Evolutionary conservation across 352 stramenopile species (phyloP).

Genomic region (Pythium monospermum): DNA sequence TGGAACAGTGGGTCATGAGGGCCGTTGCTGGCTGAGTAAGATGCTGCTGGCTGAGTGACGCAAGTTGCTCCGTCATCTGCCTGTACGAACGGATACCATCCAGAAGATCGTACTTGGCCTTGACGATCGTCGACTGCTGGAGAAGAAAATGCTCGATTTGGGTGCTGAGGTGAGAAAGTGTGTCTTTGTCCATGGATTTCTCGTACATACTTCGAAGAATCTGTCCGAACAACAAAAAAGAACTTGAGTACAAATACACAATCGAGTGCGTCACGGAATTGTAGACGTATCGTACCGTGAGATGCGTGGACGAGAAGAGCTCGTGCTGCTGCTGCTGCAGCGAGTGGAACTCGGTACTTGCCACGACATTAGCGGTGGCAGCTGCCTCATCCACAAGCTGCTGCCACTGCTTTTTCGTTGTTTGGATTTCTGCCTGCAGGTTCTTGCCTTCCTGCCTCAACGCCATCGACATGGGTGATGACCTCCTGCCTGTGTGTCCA

Average conservation of each 20-base stretch:
- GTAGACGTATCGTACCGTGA: constrained; percentile 15
- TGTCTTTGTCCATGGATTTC: constrained; percentile 8
- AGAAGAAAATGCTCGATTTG: constrained; percentile 29
- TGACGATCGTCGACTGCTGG: constrained; percentile 28
- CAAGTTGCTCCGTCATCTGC: constrained; percentile 13
- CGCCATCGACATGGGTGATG: no score
- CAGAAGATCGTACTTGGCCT: constrained; percentile 28
- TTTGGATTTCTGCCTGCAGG: constrained; percentile 5
- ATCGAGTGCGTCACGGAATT: neutral
- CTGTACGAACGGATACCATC: constrained; percentile 6
- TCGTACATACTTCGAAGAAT: constrained; percentile 30
- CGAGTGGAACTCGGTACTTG: no score
- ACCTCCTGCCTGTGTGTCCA: no score
- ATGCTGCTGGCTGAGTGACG: neutral
- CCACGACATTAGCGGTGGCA: neutral
- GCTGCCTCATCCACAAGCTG: constrained; percentile 10
- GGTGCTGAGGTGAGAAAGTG: constrained; percentile 8
- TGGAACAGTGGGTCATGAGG: constrained; percentile 16
- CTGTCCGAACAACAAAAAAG: constrained; percentile 5
- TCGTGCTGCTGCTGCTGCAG: constrained; percentile 6
- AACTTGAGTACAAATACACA: no score
- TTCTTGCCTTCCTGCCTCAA: no score
- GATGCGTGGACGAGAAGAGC: constrained; percentile 26
- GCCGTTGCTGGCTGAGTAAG: constrained; percentile 1
- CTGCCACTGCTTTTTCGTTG: constrained; percentile 16